Evolutionary conservation across 371 early-diverging fungal genomes (phyloP).

Genomic region (Actinomucor elegans): DNA sequence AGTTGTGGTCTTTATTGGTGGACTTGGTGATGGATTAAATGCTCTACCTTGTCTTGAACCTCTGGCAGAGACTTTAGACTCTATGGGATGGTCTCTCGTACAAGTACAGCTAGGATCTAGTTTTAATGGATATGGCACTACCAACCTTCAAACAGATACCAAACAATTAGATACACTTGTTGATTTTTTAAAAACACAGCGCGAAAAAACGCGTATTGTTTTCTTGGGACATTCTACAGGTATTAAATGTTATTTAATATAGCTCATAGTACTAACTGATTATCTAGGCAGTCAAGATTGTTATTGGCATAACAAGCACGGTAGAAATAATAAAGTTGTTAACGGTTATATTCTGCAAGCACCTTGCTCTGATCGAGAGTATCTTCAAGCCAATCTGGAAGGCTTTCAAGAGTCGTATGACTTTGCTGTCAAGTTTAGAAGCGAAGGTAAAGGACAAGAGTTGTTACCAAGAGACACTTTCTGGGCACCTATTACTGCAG

Average conservation of each 20-base stretch:
- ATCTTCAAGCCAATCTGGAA: constrained; percentile 21
- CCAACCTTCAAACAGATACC: constrained; percentile 39
- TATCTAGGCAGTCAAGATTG: constrained; percentile 49
- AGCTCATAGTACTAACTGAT: too few relatives aligned
- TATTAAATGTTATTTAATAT: not conserved
- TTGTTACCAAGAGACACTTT: constrained; percentile 41
- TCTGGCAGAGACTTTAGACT: constrained; percentile 23
- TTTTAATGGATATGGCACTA: constrained; percentile 49
- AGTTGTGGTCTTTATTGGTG: constrained; percentile 49
- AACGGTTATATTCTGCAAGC: constrained; percentile 52
- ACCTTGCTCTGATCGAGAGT: constrained; percentile 56
- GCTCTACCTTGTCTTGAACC: constrained; percentile 44
- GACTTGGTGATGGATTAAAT: constrained; percentile 51
- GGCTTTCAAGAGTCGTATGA: constrained; percentile 26
- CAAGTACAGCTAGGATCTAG: constrained; percentile 54
- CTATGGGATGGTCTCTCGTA: constrained; percentile 40
- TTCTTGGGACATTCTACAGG: constrained; percentile 59
- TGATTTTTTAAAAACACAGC: constrained; percentile 24
- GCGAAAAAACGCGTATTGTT: constrained; percentile 41
- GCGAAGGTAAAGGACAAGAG: constrained; percentile 39
- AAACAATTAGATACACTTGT: constrained; percentile 46
- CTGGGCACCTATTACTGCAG: constrained; percentile 44
- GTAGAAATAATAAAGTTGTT: constrained; percentile 27
- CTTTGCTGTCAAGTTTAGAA: constrained; percentile 33
- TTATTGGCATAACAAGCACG: constrained; percentile 43